Evolutionary conservation across 1,139 yeast genomes (phyloP).

Genomic region (Meyerozyma carpophila): DNA sequence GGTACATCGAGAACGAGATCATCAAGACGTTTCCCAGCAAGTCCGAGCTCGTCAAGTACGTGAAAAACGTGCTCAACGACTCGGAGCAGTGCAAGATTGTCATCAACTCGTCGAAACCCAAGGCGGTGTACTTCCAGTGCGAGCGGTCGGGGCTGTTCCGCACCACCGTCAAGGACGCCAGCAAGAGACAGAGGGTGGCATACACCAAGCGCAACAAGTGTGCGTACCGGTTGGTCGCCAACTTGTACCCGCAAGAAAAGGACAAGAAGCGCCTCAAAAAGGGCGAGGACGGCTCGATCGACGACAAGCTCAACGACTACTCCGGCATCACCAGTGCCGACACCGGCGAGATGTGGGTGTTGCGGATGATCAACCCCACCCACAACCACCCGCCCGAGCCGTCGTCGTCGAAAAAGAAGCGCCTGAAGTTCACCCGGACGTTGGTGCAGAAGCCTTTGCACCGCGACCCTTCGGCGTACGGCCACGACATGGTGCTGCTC

Average conservation of each 20-base stretch:
- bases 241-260: constrained; percentile 38
- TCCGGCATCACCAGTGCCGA: constrained; percentile 1
- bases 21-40: constrained; percentile 42
- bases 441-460: constrained; percentile 45
- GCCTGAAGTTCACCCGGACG: constrained; percentile 36
- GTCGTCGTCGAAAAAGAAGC: constrained; percentile 27
- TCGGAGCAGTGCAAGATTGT: constrained; percentile 47
- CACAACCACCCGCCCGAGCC: constrained; percentile 48
- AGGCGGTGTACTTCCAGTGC: constrained; percentile 48
- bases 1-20: constrained; percentile 40
- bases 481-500: constrained; percentile 9
- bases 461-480: constrained; percentile 17
- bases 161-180: constrained; percentile 45
- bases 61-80: constrained; percentile 36
- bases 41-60: constrained; percentile 38
- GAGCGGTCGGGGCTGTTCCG: constrained; percentile 45
- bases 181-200: constrained; percentile 47
- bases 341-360: constrained; percentile 39
- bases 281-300: constrained; percentile 16
- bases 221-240: constrained; percentile 45
- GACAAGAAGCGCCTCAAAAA: constrained; percentile 28
- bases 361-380: constrained; percentile 44
- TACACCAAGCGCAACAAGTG: constrained; percentile 47
- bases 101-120: constrained; percentile 44
- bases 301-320: constrained; percentile 20